A percentile compares a stretch with the other conserved stretches of the same genome.
These are phyloP conservation scores for Phascolomyces articulosus DNA, from an alignment of 371 early-diverging fungal genomes.

Conservation along the genomic window DNA sequence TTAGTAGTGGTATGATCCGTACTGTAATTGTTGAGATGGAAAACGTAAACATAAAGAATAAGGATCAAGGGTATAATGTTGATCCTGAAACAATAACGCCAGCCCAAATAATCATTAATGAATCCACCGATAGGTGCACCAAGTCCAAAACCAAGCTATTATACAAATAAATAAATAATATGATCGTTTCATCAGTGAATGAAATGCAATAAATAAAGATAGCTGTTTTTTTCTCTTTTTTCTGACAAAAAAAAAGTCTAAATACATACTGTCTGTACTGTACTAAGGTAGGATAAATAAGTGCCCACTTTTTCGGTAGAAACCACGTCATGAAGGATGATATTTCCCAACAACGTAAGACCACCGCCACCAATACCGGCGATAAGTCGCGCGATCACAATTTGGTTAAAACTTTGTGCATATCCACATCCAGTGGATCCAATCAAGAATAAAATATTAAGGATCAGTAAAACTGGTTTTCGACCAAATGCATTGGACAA, in stretches of 20 bases:
- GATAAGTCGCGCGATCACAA: conserved; percentile 77
- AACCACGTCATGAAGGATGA: conserved; percentile 43
- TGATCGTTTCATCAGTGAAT: no score
- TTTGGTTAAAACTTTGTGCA: conserved; percentile 55
- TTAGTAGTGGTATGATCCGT: background rate
- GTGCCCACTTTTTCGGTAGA: conserved; percentile 46
- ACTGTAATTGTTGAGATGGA: conserved; percentile 38
- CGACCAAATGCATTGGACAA: conserved; percentile 74
- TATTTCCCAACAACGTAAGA: conserved; percentile 37
- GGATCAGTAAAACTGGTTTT: conserved; percentile 52
- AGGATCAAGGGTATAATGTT: conserved; percentile 69
- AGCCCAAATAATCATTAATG: conserved; percentile 56
- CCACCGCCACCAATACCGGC: conserved; percentile 83
- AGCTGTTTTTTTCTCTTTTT: no score
- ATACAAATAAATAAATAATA: no score
- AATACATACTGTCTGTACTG: conserved; percentile 27
- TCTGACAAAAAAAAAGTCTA: background rate
- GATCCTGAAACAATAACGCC: conserved; percentile 80
- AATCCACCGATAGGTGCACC: conserved; percentile 57
- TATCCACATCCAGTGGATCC: conserved; percentile 63
- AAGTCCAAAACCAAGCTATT: conserved; percentile 29
- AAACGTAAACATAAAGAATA: conserved; percentile 30
- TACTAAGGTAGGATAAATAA: conserved; percentile 32
- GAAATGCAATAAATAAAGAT: no score
- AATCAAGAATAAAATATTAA: conserved; percentile 54